Evolutionary conservation across 2,329 filamentous ascomycete genomes (phyloP), one percentile per base, ranked within the genome.

Genomic region (Hypoxylon sp.): DNA sequence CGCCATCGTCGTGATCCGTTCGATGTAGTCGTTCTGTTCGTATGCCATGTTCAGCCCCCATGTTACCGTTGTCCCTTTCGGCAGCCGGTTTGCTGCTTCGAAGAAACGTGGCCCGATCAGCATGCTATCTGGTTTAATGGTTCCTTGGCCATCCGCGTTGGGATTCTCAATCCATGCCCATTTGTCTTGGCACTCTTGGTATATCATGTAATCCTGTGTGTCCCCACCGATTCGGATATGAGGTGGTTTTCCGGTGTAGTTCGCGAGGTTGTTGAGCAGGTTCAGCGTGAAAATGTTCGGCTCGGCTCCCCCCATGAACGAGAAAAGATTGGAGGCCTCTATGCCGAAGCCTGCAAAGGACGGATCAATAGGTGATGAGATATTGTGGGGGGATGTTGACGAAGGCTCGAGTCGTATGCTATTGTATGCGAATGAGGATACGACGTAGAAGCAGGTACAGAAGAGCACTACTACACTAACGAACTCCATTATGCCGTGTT

Each of bases 1-100:
- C 1, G 84, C 84, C 74, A 80, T 78, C 34, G 73, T 72, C 34
- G 80, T 78, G 55, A 86, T 83, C 51, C 77, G 77, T 11, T 82
- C 77, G 52, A 79, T 73, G 68, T 81, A 84, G 70, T 85, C 82
- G 7, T 75, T 70, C 49, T 77, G 78, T 52, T 79, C 70, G 69
- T 86, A 86, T 1, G 83, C 84, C 69, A 86, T 70, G 69, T 85
- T 86, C 64, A 86, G 73, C 1, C 83, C 84, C 74, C 80, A 84
- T 1, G 83, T 85, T 46, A 86, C 75, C 3, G 83, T 82, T 0
- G 83, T 85, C 56, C 81, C 82, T 50, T 78, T 77, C n/a, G 84
- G 84, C 43, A 86, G 82, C 14, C 84, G 78, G 71, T 85, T 81
- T 30, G 84, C 76, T 9, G 81, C 81, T 65, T 82, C 76, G 70